A percentile compares a stretch with the other conserved stretches of the same genome.
Conservation (phyloP, 441 rosid genomes). For the Flueggea neowawraea region DNA sequence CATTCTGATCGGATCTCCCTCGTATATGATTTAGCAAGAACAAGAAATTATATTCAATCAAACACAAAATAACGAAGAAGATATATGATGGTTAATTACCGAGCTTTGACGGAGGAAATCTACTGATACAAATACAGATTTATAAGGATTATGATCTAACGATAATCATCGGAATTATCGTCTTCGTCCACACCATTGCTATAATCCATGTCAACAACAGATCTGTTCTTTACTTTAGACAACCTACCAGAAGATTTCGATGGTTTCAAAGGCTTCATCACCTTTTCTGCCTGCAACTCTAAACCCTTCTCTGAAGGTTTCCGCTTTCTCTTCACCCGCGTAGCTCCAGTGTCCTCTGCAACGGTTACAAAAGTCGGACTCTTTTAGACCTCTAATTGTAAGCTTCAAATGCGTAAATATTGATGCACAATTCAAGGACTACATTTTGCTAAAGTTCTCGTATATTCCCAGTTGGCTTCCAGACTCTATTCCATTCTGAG, state of each 20-base stretch:
- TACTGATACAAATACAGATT: background rate
- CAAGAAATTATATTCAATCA: too few species aligned
- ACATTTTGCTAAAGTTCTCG: background rate
- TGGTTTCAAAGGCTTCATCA: conserved; percentile 65
- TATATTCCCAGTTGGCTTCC: too few species aligned
- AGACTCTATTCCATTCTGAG: too few species aligned
- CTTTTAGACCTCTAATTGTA: background rate
- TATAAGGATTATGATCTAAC: background rate
- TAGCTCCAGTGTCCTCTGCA: conserved; percentile 80
- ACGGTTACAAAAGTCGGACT: conserved; percentile 10
- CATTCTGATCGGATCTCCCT: too few species aligned
- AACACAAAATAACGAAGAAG: too few species aligned
- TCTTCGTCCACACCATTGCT: conserved; percentile 46
- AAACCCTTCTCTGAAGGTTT: conserved; percentile 97
- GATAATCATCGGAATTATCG: conserved; percentile 46
- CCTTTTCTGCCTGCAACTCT: conserved; percentile 96
- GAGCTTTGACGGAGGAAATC: too few species aligned
- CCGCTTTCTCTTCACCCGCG: conserved; percentile 65
- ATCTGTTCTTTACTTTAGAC: conserved; percentile 57
- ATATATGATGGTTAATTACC: too few species aligned
- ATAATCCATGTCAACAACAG: conserved; percentile 43
- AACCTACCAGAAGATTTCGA: conserved; percentile 49
- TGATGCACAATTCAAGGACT: too few species aligned
- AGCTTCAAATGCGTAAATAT: too few species aligned
- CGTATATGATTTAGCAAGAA: too few species aligned